Evolutionary conservation across 306 rosid species (phyloP).

Genomic region (Oemleria cerasiformis): DNA sequence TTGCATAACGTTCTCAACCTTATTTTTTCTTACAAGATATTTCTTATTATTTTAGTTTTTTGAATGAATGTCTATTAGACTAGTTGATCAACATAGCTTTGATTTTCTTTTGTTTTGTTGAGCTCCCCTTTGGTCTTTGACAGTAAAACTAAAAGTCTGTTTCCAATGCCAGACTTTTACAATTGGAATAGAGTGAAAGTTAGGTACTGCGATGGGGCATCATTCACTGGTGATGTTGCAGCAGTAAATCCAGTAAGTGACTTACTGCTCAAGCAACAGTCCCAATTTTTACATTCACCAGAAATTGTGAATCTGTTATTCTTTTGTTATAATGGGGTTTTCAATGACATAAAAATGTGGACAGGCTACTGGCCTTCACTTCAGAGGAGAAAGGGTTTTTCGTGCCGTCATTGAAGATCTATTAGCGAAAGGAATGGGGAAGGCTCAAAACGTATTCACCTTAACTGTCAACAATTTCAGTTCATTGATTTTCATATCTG

Average conservation of each 20-base stretch:
- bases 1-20: neutral
- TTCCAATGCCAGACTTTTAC: constrained; percentile 61
- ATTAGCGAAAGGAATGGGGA: constrained; percentile 81
- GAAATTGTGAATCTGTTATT: neutral
- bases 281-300: neutral
- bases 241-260: constrained; percentile 74
- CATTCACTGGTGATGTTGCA: constrained; percentile 91
- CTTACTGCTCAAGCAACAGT: constrained; percentile 1
- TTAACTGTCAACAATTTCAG: neutral
- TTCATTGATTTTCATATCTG: constrained; percentile 9
- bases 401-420: constrained; percentile 66
- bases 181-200: constrained; percentile 87
- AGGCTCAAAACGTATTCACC: constrained; percentile 66
- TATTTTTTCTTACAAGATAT: neutral
- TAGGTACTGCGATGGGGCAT: constrained; percentile 90
- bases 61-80: neutral
- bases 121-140: neutral
- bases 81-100: neutral
- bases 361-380: constrained; percentile 76
- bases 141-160: neutral
- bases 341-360: constrained; percentile 13
- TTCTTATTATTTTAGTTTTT: too few relatives aligned
- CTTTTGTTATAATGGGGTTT: neutral
- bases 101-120: constrained; percentile 5
- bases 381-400: constrained; percentile 87